Percentiles rank a stretch among this genome's conserved stretches.
Conservation (phyloP, 352 stramenopile species). For the Pythium dissotocum region DNA sequence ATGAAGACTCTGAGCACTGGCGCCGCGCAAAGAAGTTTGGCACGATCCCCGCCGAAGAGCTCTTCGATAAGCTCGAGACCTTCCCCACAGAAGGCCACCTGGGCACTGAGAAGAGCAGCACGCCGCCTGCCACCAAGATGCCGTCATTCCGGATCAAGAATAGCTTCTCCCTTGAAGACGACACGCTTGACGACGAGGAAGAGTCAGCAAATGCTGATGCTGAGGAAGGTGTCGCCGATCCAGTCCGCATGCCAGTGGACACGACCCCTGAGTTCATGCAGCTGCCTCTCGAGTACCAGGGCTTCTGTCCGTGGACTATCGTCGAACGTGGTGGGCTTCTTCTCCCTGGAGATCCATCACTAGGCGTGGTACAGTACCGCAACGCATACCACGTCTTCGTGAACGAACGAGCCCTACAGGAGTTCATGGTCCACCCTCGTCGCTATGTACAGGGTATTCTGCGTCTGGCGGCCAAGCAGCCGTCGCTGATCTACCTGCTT, state of each 20-base stretch:
- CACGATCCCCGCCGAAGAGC: conserved; percentile 62
- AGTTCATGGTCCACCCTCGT: conserved; percentile 89
- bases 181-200: conserved; percentile 28
- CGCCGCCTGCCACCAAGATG: conserved; percentile 1
- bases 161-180: conserved; percentile 38
- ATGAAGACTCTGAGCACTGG: conserved; percentile 56
- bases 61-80: conserved; percentile 68
- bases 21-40: conserved; percentile 50
- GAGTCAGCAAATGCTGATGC: conserved; percentile 30
- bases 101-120: conserved; percentile 2
- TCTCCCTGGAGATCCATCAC: conserved; percentile 88
- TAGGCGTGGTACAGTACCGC: conserved; percentile 90
- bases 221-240: conserved; percentile 46
- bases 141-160: conserved; percentile 34
- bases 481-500: conserved; percentile 92
- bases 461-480: conserved; percentile 63
- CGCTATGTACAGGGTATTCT: conserved; percentile 77
- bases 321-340: conserved; percentile 87
- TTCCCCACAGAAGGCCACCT: conserved; percentile 51
- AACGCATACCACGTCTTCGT: conserved; percentile 93
- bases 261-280: conserved; percentile 94
- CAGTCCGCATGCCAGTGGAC: conserved; percentile 88
- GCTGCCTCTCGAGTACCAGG: conserved; percentile 92
- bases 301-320: conserved; percentile 93
- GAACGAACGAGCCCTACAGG: conserved; percentile 82